Conservation (phyloP, 164 flowering plant genomes). For the Akebia trifoliata region DNA sequence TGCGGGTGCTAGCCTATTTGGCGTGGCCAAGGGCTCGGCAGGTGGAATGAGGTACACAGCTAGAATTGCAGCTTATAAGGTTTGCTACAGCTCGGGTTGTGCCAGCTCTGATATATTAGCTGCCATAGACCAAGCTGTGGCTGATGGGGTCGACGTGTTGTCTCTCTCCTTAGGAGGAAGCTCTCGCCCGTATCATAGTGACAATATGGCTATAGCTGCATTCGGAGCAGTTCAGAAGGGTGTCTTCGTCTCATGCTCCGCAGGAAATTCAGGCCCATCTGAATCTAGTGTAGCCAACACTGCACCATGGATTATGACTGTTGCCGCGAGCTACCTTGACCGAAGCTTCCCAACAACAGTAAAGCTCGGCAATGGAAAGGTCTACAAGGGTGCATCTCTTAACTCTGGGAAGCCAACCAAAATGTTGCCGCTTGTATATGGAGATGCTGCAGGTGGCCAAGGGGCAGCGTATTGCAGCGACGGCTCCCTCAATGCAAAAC, state of each 20-base stretch:
- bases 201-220: slow-evolving; percentile 53
- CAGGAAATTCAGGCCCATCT: slow-evolving; percentile 61
- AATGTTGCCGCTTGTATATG: slow-evolving; percentile 41
- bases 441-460: slow-evolving; percentile 35
- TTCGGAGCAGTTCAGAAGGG: slow-evolving; percentile 52
- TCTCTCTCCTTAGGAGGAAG: slow-evolving; percentile 66
- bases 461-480: slow-evolving; percentile 38
- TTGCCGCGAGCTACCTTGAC: slow-evolving; percentile 62
- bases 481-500: slow-evolving; percentile 36
- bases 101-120: slow-evolving; percentile 57
- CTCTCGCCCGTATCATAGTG: slow-evolving; percentile 37
- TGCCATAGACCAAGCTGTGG: slow-evolving; percentile 59
- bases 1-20: slow-evolving; percentile 38
- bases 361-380: slow-evolving; percentile 43
- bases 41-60: slow-evolving; percentile 54
- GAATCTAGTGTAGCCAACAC: slow-evolving; percentile 39
- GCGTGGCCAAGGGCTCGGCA: slow-evolving; percentile 61
- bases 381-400: slow-evolving; percentile 54
- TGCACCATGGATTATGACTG: slow-evolving; percentile 82
- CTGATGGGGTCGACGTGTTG: slow-evolving; percentile 69
- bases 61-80: slow-evolving; percentile 71
- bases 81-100: slow-evolving; percentile 51
- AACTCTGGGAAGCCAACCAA: slow-evolving; percentile 38
- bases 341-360: slow-evolving; percentile 55
- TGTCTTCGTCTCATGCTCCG: slow-evolving; percentile 53